These are phyloP conservation scores for Boletus bicolor DNA, from an alignment of 768 basidiomycete species.

Conservation along the genomic window DNA sequence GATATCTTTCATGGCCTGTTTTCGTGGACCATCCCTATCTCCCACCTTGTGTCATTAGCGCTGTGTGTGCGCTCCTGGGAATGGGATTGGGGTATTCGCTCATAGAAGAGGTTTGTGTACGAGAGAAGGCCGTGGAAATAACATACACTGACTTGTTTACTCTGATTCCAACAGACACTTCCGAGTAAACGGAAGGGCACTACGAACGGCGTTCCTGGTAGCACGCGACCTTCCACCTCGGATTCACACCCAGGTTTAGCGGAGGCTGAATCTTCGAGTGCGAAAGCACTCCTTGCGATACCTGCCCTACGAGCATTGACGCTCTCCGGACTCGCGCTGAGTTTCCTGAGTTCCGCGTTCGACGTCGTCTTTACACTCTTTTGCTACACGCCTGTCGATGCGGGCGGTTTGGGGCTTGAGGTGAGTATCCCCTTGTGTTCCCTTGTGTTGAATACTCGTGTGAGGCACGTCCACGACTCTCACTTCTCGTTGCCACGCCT, in stretches of 20 bases:
- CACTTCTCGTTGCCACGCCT: neutral
- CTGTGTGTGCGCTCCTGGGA: conserved; percentile 2
- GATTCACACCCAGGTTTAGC: neutral
- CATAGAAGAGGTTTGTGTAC: conserved; percentile 9
- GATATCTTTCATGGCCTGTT: conserved; percentile 4
- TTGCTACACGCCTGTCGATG: conserved; percentile 51
- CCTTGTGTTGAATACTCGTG: neutral
- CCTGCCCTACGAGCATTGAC: conserved; percentile 50
- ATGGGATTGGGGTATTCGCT: neutral
- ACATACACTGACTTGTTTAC: neutral
- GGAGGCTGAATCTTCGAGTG: conserved; percentile 14
- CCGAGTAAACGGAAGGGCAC: neutral
- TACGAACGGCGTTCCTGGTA: neutral
- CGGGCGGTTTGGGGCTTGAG: conserved; percentile 54
- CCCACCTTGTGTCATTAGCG: neutral
- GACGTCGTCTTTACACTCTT: conserved; percentile 62
- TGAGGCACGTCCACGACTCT: neutral
- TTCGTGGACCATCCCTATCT: conserved; percentile 12
- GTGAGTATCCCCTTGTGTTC: conserved; percentile 27
- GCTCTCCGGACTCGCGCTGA: conserved; percentile 45
- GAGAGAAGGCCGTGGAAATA: neutral
- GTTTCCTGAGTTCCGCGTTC: conserved; percentile 52
- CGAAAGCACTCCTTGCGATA: conserved; percentile 40
- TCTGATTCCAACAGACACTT: neutral
- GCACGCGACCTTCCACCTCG: neutral